Conservation (phyloP, 352 stramenopile genomes). For the Globisporangium middletonii region DNA sequence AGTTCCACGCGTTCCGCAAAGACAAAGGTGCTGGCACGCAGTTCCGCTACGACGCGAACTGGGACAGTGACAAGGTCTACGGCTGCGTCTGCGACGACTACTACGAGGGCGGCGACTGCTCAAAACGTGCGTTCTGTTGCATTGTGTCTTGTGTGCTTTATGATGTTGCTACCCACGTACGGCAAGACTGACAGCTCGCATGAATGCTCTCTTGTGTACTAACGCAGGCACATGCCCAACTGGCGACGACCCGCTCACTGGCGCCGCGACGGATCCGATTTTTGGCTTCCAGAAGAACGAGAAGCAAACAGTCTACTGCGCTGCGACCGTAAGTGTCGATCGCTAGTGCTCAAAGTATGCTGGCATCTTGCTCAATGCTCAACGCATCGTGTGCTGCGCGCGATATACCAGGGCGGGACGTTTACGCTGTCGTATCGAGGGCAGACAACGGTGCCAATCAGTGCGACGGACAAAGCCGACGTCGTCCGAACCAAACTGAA, state of each 20-base stretch:
- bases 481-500: constrained; percentile 64
- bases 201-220: neutral
- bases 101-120: constrained; percentile 85
- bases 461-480: constrained; percentile 50
- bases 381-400: neutral
- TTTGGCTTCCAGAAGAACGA: constrained; percentile 82
- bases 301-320: constrained; percentile 66
- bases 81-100: constrained; percentile 85
- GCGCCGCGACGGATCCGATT: constrained; percentile 42
- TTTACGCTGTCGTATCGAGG: constrained; percentile 64
- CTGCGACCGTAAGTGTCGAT: constrained; percentile 37
- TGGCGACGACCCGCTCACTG: constrained; percentile 72
- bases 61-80: constrained; percentile 87
- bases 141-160: neutral
- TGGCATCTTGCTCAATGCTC: no score
- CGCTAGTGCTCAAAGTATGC: no score
- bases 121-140: constrained; percentile 31
- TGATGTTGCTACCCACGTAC: neutral
- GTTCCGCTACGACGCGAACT: constrained; percentile 50
- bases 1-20: constrained; percentile 50
- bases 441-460: constrained; percentile 63
- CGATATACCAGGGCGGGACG: constrained; percentile 36
- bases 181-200: neutral
- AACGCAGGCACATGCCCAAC: constrained; percentile 36
- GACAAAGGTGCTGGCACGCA: constrained; percentile 41